Conservation (phyloP, 805 yeast genomes). For the Candida orba region DNA sequence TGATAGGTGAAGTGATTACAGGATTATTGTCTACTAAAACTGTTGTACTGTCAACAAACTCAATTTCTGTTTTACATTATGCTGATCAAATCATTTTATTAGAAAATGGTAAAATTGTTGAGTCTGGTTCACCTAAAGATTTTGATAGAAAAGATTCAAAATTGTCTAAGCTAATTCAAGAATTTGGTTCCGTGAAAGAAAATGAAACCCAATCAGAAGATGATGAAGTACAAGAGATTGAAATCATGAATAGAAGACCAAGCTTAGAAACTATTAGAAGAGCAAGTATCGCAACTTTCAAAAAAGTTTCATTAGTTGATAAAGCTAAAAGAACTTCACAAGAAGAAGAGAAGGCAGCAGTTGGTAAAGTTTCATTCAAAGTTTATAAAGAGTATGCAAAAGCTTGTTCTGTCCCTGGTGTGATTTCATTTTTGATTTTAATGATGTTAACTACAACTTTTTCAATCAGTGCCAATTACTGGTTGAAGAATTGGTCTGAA, state of each 20-base stretch:
- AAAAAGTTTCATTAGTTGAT: slow-evolving; percentile 5
- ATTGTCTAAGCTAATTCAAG: slow-evolving; percentile 47
- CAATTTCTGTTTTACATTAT: slow-evolving; percentile 69
- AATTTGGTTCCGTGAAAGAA: slow-evolving; percentile 51
- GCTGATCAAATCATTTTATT: slow-evolving; percentile 69
- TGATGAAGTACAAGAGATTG: slow-evolving; percentile 4
- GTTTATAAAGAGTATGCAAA: slow-evolving; percentile 49
- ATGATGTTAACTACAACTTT: slow-evolving; percentile 31
- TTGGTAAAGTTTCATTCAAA: slow-evolving; percentile 49
- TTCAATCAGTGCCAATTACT: slow-evolving; percentile 42
- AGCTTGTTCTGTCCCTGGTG: slow-evolving; percentile 51
- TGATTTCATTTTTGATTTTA: slow-evolving; percentile 31
- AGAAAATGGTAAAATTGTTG: slow-evolving; percentile 57
- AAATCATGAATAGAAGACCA: slow-evolving; percentile 5
- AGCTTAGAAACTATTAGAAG: neutral
- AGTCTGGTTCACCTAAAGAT: slow-evolving; percentile 54
- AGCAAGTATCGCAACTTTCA: too few relatives aligned
- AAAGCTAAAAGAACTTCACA: slow-evolving; percentile 35
- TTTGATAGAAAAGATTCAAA: slow-evolving; percentile 40
- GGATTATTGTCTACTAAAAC: slow-evolving; percentile 74
- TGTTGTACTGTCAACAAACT: slow-evolving; percentile 78
- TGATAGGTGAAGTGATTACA: slow-evolving; percentile 77
- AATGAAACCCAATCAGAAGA: neutral
- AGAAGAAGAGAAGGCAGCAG: slow-evolving; percentile 45
- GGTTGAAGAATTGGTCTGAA: slow-evolving; percentile 70